Percentiles rank a stretch among this genome's conserved stretches.
phyloP scores from a whole-genome alignment of 805 yeast genomes.

The Wickerhamomyces kurtzmanii region DNA sequence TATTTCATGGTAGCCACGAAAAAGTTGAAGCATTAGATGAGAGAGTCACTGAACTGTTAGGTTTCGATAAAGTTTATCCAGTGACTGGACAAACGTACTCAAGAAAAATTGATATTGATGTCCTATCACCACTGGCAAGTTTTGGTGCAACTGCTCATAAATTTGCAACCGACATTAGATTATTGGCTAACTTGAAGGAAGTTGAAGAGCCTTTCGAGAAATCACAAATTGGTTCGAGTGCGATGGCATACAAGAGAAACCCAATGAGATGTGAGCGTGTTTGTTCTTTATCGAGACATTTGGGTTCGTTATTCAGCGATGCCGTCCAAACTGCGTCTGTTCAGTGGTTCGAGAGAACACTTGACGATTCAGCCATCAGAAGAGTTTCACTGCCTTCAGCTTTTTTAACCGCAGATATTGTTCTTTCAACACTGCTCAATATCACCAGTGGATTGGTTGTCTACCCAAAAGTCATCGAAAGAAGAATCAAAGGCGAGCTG shows the following conservation, averaged over 20 bases:
- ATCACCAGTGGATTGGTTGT: conserved; percentile 94
- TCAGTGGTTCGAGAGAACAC: conserved; percentile 98
- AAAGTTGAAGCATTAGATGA: conserved; percentile 90
- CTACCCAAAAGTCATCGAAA: conserved; percentile 96
- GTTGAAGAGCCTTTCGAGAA: conserved; percentile 97
- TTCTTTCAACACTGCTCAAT: conserved; percentile 80
- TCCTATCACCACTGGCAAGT: conserved; percentile 84
- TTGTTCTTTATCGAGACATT: conserved; percentile 94
- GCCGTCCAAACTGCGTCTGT: conserved; percentile 96
- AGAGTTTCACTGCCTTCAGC: conserved; percentile 96
- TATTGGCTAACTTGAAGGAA: conserved; percentile 94
- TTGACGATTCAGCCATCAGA: conserved; percentile 97
- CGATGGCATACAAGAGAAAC: conserved; percentile 99
- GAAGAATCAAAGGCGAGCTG: conserved; percentile 88
- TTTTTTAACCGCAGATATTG: conserved; percentile 89
- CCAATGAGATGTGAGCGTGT: conserved; percentile 99
- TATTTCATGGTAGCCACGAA: conserved; percentile 95
- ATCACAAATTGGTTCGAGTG: conserved; percentile 96
- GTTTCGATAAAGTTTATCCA: conserved; percentile 93
- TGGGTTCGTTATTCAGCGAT: conserved; percentile 85
- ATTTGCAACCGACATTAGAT: conserved; percentile 93
- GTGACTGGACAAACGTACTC: conserved; percentile 99
- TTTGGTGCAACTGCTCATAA: conserved; percentile 96
- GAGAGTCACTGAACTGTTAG: conserved; percentile 85
- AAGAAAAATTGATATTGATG: conserved; percentile 94